These are phyloP conservation scores for Nicotiana obtusifolia DNA, from an alignment of 257 asterid genomes.

Conservation along the genomic window DNA sequence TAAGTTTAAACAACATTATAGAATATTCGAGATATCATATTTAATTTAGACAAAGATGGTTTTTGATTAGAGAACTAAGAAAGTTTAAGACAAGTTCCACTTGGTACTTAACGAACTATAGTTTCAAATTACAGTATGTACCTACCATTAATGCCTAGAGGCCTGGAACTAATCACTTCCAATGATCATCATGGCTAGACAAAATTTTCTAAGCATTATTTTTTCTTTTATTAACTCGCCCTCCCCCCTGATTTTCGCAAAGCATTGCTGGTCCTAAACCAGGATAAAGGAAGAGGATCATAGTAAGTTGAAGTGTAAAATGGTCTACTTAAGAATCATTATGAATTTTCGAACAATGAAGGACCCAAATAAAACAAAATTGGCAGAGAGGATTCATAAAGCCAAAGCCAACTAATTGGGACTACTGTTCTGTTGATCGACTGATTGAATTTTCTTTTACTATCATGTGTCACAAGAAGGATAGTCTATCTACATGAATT, in stretches of 20 bases:
- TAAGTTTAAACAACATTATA: constrained; percentile 15
- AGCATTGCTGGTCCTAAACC: neutral
- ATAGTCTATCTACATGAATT: too few species aligned
- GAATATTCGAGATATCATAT: neutral
- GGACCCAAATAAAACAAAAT: neutral
- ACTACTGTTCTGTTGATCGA: neutral
- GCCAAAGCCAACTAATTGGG: neutral
- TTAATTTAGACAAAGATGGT: neutral
- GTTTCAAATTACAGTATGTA: neutral
- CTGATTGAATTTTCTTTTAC: neutral
- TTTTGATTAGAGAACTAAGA: neutral
- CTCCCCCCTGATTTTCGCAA: neutral
- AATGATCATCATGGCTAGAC: neutral
- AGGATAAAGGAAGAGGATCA: neutral
- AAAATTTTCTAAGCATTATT: neutral
- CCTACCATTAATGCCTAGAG: neutral
- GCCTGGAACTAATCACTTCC: neutral
- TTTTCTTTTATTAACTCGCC: neutral
- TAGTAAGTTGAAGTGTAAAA: neutral
- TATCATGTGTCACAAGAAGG: neutral
- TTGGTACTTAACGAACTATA: neutral
- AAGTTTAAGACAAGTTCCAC: neutral
- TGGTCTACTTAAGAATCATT: neutral
- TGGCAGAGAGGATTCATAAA: neutral
- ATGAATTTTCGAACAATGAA: neutral